phyloP scores from a whole-genome alignment of 2,329 filamentous ascomycete genomes.

The Alternaria sp. region DNA sequence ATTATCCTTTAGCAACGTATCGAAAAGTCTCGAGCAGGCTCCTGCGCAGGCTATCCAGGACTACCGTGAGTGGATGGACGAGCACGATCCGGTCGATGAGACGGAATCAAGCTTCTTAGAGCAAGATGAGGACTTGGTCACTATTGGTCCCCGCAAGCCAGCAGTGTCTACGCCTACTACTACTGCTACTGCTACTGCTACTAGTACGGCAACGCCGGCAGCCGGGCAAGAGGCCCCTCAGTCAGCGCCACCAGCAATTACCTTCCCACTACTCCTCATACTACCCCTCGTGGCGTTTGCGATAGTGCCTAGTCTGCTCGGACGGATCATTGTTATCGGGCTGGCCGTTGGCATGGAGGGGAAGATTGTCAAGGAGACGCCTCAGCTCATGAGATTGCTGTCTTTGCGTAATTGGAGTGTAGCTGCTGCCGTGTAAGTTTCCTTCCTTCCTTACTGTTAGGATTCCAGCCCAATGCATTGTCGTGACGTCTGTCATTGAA shows the following conservation, averaged over 20 bases:
- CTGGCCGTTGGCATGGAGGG: slow-evolving; percentile 50
- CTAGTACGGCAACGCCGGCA: slow-evolving; percentile 25
- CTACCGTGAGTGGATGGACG: slow-evolving; percentile 66
- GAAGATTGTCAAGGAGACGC: slow-evolving; percentile 45
- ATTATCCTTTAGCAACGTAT: slow-evolving; percentile 64
- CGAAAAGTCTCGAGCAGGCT: slow-evolving; percentile 62
- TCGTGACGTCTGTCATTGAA: neutral
- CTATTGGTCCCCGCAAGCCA: slow-evolving; percentile 31
- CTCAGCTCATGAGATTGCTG: slow-evolving; percentile 48
- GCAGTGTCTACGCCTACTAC: neutral
- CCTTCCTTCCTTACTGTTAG: neutral
- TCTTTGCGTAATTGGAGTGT: slow-evolving; percentile 51
- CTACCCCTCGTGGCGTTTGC: slow-evolving; percentile 55
- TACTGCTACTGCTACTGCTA: slow-evolving; percentile 2
- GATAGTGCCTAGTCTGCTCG: slow-evolving; percentile 54
- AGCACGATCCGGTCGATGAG: slow-evolving; percentile 65
- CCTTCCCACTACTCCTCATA: slow-evolving; percentile 51
- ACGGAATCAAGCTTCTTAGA: slow-evolving; percentile 69
- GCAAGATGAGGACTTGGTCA: slow-evolving; percentile 64
- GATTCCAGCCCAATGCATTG: neutral
- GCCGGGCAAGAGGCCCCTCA: slow-evolving; percentile 21
- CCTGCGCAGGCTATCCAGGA: slow-evolving; percentile 60
- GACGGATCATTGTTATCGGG: slow-evolving; percentile 51
- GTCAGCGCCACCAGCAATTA: slow-evolving; percentile 32
- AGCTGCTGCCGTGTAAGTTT: slow-evolving; percentile 52